Evolutionary conservation across 176 grass and related monocot species (phyloP), one percentile per base, ranked within the genome.

Genomic region (Ensete ventricosum): DNA sequence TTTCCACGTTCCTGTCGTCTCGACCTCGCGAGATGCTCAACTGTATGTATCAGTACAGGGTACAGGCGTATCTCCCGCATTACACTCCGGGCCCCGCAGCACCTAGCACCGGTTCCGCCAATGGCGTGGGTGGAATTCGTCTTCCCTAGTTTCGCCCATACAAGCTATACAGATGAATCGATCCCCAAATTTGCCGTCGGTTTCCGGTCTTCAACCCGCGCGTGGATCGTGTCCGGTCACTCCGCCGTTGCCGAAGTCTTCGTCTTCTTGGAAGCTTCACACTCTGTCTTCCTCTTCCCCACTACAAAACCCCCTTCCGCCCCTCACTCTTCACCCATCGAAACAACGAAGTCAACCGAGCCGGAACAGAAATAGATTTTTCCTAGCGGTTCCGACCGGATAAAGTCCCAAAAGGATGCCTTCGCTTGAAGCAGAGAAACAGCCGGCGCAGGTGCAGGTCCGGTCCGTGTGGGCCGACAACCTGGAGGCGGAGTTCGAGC

Each of bases 401-500:
- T 0, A 4, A 58, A 58, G 55, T 7, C 17, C 55, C 3, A 43
- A 5, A 6, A n/a, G 20, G 57, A 60, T 60, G 57, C 57, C 57
- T 19, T n/a, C 57, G 17, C 57, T 60, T 14, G 57, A 60, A 60
- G 14, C 17, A n/a, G 17, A 60, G 14, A 60, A 60, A 60, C 9
- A 60, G n/a, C 57, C 17, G 17, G 57, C 22, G 12, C 67, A 8
- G 43, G 34, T 70, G 5, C 67, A 50, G 34, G 21, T 73, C 50
- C 70, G 70, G 70, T 73, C 70, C 2, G 70, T 73, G 19, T 68
- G 65, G 65, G 65, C 65, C 65, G 65, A 68, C 65, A 68, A 68
- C 25, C 65, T 68, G 2, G 65, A 68, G 24, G 11, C 9, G 12
- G 65, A 68, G 65, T 68, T 68, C 65, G 9, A 24, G 4, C 27